Base-by-base conservation (phyloP, 2,329 filamentous ascomycete species). In the Microdochium bolleyi region DNA sequence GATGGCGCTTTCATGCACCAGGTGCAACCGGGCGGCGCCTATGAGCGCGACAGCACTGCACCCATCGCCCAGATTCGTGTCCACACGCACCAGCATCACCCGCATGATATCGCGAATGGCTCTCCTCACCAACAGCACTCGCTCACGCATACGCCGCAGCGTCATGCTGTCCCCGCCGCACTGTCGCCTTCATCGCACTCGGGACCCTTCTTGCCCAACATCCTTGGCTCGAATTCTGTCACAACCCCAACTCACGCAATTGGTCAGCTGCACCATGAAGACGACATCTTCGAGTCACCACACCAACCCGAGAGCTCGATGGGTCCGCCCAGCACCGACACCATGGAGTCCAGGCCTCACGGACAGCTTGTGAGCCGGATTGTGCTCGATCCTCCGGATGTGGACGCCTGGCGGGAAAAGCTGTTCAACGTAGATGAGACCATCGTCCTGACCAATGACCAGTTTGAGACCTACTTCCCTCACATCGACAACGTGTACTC, bases 401-500 rank as follows among this genome's bases (percentile, higher is more conserved):
- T 92, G 49, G 73, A 80, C 13, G 72, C 74, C 56, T 92, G 88
- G 88, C 76, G 88, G 51, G 75, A 87, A 59, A 84, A 76, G 62
- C 71, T 92, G 48, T 92, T 92, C 66, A 77, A 88, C 62, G 84
- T 90, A n/a, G 82, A 89, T 59, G 83, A 87, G 48, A 80, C 78
- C 48, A 86, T 92, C 54, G 79, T 84, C 13, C 69, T 92, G 59
- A 89, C 80, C 27, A 82, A 90, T 65, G 85, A 90, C 56, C 79
- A 92, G 84, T 91, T 88, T 64, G 81, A 89, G 62, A 89, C 82
- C 7, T 92, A 92, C 68, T 92, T 91, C 62, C 87, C 88, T 0
- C 88, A 92, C 67, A 79, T 92, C 59, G 88, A 92, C 72, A 92
- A 92, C 65, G 81, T 92, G 60, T 92, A 91, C 70, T 92, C 88